These are phyloP conservation scores for Dothiorella sarmentorum DNA, from an alignment of 2,329 filamentous ascomycete genomes.

Conservation along the genomic window DNA sequence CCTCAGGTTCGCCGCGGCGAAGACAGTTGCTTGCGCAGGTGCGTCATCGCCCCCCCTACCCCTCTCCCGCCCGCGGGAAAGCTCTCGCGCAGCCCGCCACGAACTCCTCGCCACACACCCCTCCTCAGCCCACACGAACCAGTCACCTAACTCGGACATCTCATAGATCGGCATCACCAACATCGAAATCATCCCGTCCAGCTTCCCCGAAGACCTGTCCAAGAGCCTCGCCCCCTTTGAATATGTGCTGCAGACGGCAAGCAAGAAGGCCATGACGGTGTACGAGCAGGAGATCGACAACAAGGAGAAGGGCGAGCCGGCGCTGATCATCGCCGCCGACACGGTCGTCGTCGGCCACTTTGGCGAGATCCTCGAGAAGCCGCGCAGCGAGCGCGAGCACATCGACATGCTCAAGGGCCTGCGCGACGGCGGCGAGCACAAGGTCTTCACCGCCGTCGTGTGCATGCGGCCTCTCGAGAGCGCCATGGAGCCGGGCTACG, in stretches of 20 bases:
- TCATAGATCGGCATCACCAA: constrained; percentile 71
- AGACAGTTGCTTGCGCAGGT: constrained; percentile 75
- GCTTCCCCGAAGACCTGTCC: constrained; percentile 78
- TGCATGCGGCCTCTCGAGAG: constrained; percentile 80
- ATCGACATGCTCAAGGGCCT: constrained; percentile 77
- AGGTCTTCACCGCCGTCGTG: constrained; percentile 81
- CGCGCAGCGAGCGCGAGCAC: constrained; percentile 75
- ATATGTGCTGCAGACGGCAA: constrained; percentile 86
- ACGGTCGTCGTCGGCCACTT: constrained; percentile 77
- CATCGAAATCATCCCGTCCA: constrained; percentile 80
- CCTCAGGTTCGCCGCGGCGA: constrained; percentile 82
- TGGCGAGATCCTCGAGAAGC: constrained; percentile 87
- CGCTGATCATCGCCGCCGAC: constrained; percentile 83
- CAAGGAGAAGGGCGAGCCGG: constrained; percentile 63
- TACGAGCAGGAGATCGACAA: constrained; percentile 59
- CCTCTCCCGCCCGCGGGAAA: not conserved
- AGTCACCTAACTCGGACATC: not conserved
- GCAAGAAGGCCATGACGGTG: constrained; percentile 76
- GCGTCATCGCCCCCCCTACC: constrained; percentile 21
- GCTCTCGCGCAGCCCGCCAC: not conserved
- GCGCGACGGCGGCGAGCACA: constrained; percentile 72
- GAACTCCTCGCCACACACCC: not conserved
- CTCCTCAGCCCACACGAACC: not conserved
- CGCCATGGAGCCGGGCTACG: constrained; percentile 80
- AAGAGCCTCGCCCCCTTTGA: constrained; percentile 79